phyloP scores from a whole-genome alignment of 306 rosid species.

The Rosa lucieae region DNA sequence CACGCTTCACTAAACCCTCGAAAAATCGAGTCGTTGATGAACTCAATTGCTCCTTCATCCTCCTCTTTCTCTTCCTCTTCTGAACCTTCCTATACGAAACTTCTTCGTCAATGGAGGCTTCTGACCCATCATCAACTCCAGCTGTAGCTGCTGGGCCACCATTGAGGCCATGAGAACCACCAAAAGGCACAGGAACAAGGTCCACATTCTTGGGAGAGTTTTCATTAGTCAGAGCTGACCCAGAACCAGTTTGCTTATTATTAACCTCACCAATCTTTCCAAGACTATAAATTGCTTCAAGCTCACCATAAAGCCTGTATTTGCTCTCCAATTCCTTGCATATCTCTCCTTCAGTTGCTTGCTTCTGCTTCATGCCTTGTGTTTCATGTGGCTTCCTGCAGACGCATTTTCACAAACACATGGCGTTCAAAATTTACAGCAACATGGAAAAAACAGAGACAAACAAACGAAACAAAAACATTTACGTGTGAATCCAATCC shows the following conservation, averaged over 20 bases:
- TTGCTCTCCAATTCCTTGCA: slow-evolving; percentile 21
- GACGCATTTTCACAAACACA: slow-evolving; percentile 17
- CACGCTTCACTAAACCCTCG: slow-evolving; percentile 26
- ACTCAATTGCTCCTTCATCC: background rate
- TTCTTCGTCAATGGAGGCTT: slow-evolving; percentile 26
- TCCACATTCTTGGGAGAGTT: slow-evolving; percentile 2
- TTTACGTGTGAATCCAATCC: too few relatives aligned
- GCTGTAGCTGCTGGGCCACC: background rate
- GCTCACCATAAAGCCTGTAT: slow-evolving; percentile 21
- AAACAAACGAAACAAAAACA: background rate
- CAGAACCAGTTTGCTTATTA: slow-evolving; percentile 21
- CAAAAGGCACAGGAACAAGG: background rate
- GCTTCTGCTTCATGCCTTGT: slow-evolving; percentile 13
- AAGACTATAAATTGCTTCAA: slow-evolving; percentile 27
- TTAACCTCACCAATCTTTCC: slow-evolving; percentile 19
- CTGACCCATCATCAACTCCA: slow-evolving; percentile 10
- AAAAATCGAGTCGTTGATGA: slow-evolving; percentile 21
- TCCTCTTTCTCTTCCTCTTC: slow-evolving; percentile 22
- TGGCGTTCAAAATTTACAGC: background rate
- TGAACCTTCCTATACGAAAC: slow-evolving; percentile 5
- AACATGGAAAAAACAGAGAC: slow-evolving; percentile 5
- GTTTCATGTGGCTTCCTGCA: slow-evolving; percentile 14
- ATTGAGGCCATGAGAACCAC: slow-evolving; percentile 2
- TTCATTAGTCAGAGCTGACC: slow-evolving; percentile 29
- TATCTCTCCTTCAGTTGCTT: slow-evolving; percentile 4